Conservation (phyloP, 2,329 filamentous ascomycete species). For the Trichoderma arundinaceum region DNA sequence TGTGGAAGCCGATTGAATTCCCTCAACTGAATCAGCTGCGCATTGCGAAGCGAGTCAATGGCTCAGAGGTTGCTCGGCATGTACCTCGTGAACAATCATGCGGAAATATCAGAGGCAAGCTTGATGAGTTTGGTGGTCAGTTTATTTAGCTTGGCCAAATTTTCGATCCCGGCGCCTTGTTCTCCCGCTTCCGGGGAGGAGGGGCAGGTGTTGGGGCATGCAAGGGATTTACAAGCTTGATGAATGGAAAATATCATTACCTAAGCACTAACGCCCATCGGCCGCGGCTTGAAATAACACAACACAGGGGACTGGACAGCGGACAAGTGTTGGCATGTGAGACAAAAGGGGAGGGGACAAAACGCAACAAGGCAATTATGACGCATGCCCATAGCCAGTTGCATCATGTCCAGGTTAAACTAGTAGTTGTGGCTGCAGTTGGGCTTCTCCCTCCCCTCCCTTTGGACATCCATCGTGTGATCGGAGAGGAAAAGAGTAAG, state of each 20-base stretch:
- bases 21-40: neutral
- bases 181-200: constrained; percentile 18
- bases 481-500: too few species aligned
- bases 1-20: neutral
- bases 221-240: neutral
- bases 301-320: too few species aligned
- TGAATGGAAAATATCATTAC: neutral
- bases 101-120: constrained; percentile 10
- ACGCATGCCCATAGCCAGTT: neutral
- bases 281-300: neutral
- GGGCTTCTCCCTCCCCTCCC: neutral
- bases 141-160: constrained; percentile 3
- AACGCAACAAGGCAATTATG: neutral
- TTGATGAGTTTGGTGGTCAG: neutral
- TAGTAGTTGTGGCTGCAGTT: constrained; percentile 2
- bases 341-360: neutral
- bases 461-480: too few species aligned
- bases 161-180: constrained; percentile 13
- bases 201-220: constrained; percentile 5
- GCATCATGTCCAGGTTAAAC: neutral
- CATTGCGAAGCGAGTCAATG: constrained; percentile 25
- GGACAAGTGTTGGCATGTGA: too few species aligned
- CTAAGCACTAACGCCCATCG: neutral
- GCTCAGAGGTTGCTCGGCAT: neutral
- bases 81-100: neutral